Base-by-base conservation (phyloP, 257 asterid species). In the Solanum dulcamara region DNA sequence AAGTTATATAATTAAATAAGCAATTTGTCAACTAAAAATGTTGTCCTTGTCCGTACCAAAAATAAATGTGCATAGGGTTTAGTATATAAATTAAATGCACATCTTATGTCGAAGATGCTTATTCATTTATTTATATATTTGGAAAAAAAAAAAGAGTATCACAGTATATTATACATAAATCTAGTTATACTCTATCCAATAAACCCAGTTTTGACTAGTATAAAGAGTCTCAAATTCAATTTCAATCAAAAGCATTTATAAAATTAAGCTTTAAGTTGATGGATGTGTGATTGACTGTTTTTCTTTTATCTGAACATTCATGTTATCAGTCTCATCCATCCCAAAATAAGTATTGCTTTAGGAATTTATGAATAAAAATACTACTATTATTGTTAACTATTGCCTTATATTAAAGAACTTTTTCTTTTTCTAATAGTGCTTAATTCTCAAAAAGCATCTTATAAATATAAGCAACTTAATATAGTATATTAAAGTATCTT, bases 31-130 rank as follows among this genome's bases (percentile, higher is more conserved):
- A 77, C 62, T 77, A 15, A 26, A 42, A 15, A 7, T 46, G 18
- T 15, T 28, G 83, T 77, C 62, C 83, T 77, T 77, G 10, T 42
- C 83, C 83, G 83, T 77, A 77, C 83, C 37, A 44, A 46, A 42
- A 46, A 26, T 11, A 44, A 77, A 44, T 60, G 37, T 42, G 14
- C 38, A 15, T 44, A 44, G 38, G 7, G 26, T 12, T 75, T 7
- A 24, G 38, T 42, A 7, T 3, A 72, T 13, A 38, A 38, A 38
- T n/a, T 22, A 75, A 75, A 44, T 75, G 38, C 15, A 4, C 10
- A 75, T 44, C 37, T 62, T 44, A 33, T 26, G 14, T 57, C 28
- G 4, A 11, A 5, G 37, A 42, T 74, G 15, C 24, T 13, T 42
- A 24, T 74, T 74, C 14, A 40, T 74, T 66, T 30, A 72, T n/a